Evolutionary conservation across 2,329 filamentous ascomycete species (phyloP).

Genomic region (Aspergillus jensenii): DNA sequence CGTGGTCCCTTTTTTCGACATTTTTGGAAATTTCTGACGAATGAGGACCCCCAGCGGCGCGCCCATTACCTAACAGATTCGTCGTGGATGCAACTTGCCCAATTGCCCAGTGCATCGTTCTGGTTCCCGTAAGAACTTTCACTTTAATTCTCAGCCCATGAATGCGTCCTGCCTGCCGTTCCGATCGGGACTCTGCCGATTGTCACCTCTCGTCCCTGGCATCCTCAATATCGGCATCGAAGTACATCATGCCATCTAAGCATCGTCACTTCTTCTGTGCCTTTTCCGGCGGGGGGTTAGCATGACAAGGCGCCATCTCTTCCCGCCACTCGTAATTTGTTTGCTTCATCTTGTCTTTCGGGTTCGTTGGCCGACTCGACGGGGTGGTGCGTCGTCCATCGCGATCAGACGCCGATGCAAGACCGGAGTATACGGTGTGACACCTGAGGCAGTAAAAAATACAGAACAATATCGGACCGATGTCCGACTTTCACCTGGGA

Average conservation of each 20-base stretch:
- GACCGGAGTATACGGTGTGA: not conserved
- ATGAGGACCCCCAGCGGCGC: conserved; percentile 22
- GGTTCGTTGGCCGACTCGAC: too few relatives aligned
- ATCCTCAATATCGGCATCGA: not conserved
- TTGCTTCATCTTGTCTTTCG: not conserved
- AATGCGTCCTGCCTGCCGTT: conserved; percentile 1
- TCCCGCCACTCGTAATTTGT: not conserved
- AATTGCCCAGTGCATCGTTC: not conserved
- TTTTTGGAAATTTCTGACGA: conserved; percentile 18
- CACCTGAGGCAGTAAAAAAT: not conserved
- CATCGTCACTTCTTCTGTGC: not conserved
- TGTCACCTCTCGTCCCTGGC: too few relatives aligned
- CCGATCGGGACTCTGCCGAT: not conserved
- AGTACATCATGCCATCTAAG: not conserved
- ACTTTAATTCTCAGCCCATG: not conserved
- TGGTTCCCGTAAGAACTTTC: not conserved
- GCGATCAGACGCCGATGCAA: not conserved
- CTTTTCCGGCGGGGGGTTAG: not conserved
- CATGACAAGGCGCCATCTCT: not conserved
- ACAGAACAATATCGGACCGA: not conserved
- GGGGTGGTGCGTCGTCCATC: not conserved
- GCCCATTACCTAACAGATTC: conserved; percentile 38
- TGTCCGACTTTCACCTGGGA: not conserved
- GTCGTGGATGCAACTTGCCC: conserved; percentile 6
- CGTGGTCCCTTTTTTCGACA: not conserved